Evolutionary conservation across 1,284 basidiomycete species (phyloP), one percentile per base, ranked within the genome.

Genomic region (Austroboletus niveus): DNA sequence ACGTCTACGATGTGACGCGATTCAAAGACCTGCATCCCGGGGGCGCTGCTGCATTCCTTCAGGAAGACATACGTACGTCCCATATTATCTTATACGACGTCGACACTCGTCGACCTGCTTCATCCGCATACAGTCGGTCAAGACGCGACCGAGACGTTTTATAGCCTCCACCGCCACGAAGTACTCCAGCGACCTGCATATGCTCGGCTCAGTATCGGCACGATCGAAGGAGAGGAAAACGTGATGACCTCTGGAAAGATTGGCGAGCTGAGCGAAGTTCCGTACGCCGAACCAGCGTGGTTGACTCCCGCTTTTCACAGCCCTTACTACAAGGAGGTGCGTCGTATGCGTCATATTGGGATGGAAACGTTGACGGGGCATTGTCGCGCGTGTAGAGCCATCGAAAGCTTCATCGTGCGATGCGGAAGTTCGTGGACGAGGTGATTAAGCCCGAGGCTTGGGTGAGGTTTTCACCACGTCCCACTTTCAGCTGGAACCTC

Each of bases 11-110:
- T 66, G 69, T 94, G 35, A 80, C 81, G 48, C 83, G 80, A 54
- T 95, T 95, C 73, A 81, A 79, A 61, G 77, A 80, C 54, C 68
- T 94, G 49, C 93, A 95, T 68, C 93, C 92, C 0, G 92, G 92
- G 48, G 92, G 92, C 27, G 68, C 76, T 24, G 22, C 22, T 24
- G 22, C 22, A 24, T 24, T 24, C 5, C 22, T 24, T 24, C 0
- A 24, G 22, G 22, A 24, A 24, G 86, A 86, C 52, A 78, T 92
- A 56, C 82, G 87, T 88, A 57, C 60, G 84, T 75, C 17, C n/a
- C 22, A 10, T 58, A 30, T 10, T 9, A 4, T 3, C 4, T 41
- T 22, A n/a, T 15, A 8, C 22, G 2, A 24, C 3, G 22, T 1
- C 22, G 22, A 24, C 27, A 34, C 22, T 14, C 36, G 29, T 15